A percentile compares a stretch with the other conserved stretches of the same genome.
Evolutionary conservation across 352 stramenopile genomes (phyloP).

Genomic region (Detonula confervacea): DNA sequence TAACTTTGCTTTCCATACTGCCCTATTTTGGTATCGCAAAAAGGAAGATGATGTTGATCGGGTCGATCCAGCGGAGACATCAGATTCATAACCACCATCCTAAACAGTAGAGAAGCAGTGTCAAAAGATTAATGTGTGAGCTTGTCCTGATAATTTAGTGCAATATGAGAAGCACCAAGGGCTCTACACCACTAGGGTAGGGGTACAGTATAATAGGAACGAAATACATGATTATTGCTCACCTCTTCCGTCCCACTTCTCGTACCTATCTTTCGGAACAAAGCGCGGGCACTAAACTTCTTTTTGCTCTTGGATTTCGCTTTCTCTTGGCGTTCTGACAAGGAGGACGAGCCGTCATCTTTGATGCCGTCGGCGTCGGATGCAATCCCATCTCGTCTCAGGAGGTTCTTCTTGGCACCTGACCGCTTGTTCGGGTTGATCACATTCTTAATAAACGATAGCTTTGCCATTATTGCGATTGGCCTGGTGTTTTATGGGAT

Average conservation of each 20-base stretch:
- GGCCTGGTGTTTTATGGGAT: neutral
- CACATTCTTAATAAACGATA: slow-evolving; percentile 29
- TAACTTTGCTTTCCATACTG: slow-evolving; percentile 45
- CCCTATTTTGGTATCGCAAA: slow-evolving; percentile 51
- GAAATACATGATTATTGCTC: slow-evolving; percentile 9
- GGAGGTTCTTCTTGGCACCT: slow-evolving; percentile 38
- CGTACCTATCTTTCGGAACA: slow-evolving; percentile 25
- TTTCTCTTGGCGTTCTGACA: slow-evolving; percentile 39
- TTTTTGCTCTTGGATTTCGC: slow-evolving; percentile 23
- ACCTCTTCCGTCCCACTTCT: slow-evolving; percentile 20
- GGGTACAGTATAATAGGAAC: neutral
- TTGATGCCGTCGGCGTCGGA: slow-evolving; percentile 8
- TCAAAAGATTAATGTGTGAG: slow-evolving; percentile 3
- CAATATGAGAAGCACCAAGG: neutral
- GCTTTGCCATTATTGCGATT: slow-evolving; percentile 36
- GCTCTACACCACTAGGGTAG: too few relatives aligned
- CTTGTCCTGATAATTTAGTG: neutral
- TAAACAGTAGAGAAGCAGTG: neutral
- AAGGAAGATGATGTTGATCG: slow-evolving; percentile 56
- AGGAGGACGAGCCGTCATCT: slow-evolving; percentile 43
- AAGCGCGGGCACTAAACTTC: slow-evolving; percentile 22
- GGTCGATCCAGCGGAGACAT: slow-evolving; percentile 43
- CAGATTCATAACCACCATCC: slow-evolving; percentile 51
- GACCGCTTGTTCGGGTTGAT: slow-evolving; percentile 29
- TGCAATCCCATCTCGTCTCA: slow-evolving; percentile 36